These are phyloP conservation scores for Talaromyces adpressus DNA, from an alignment of 495 filamentous ascomycete species.

Conservation along the genomic window DNA sequence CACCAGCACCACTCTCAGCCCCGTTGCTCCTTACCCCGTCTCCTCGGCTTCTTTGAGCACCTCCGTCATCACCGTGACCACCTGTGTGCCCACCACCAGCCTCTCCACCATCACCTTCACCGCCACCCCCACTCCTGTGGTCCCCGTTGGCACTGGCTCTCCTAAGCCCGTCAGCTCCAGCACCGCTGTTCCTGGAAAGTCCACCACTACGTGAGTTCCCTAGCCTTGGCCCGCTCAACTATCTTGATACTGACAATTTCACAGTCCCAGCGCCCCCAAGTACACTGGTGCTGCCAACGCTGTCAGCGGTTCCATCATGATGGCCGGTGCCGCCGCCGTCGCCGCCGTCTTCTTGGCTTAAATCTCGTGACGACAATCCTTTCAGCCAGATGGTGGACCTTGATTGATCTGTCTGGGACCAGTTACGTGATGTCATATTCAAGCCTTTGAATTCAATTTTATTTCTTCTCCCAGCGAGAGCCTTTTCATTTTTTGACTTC, in stretches of 20 bases:
- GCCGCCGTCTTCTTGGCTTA: slow-evolving; percentile 50
- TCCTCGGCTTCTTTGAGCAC: slow-evolving; percentile 14
- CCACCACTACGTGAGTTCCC: slow-evolving; percentile 25
- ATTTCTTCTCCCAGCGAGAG: slow-evolving; percentile 1
- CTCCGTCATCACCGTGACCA: slow-evolving; percentile 31
- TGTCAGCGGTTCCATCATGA: slow-evolving; percentile 39
- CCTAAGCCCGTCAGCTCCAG: slow-evolving; percentile 24
- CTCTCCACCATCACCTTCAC: slow-evolving; percentile 27
- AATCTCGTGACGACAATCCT: slow-evolving; percentile 12
- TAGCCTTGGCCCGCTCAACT: neutral
- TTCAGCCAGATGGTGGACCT: neutral
- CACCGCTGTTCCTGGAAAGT: slow-evolving; percentile 16
- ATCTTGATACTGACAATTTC: neutral
- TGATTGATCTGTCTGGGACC: neutral
- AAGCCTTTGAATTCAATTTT: neutral
- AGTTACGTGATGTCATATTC: neutral
- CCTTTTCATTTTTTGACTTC: neutral
- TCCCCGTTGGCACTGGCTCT: slow-evolving; percentile 15
- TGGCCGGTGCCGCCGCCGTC: slow-evolving; percentile 41
- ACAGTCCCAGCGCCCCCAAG: slow-evolving; percentile 26
- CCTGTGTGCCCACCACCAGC: slow-evolving; percentile 38
- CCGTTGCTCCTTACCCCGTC: slow-evolving; percentile 10
- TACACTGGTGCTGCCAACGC: slow-evolving; percentile 44
- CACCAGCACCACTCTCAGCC: slow-evolving; percentile 7
- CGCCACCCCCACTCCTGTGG: slow-evolving; percentile 14